Percentiles rank a stretch among this genome's conserved stretches.
These are phyloP conservation scores for Iberis amara DNA, from an alignment of 441 rosid species.

Conservation along the genomic window DNA sequence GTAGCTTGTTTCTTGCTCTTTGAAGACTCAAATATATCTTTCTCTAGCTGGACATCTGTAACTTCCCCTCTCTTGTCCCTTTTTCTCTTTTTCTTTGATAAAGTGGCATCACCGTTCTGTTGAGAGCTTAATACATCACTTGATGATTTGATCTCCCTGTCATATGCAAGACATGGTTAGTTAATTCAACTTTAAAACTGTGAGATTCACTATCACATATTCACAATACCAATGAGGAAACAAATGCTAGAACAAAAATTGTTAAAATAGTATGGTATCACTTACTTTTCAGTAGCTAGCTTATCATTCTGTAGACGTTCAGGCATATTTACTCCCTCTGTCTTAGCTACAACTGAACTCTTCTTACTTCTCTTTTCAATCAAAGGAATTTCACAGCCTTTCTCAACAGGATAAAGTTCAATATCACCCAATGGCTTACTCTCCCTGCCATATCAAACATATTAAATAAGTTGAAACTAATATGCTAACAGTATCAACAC, in stretches of 20 bases:
- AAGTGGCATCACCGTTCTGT: conserved; percentile 18
- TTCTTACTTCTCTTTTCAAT: conserved; percentile 39
- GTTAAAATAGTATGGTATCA: conserved; percentile 9
- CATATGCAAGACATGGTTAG: background rate
- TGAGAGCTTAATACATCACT: conserved; percentile 10
- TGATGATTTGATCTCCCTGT: conserved; percentile 20
- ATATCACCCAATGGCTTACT: conserved; percentile 10
- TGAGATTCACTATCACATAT: background rate
- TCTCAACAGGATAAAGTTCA: conserved; percentile 7
- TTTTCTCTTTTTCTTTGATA: conserved; percentile 30
- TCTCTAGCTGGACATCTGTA: conserved; percentile 11
- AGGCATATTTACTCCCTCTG: conserved; percentile 5
- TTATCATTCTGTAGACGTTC: conserved; percentile 29
- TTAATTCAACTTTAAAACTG: background rate
- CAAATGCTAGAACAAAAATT: background rate
- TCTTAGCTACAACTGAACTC: conserved; percentile 12
- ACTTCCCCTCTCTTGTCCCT: conserved; percentile 15
- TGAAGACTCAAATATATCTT: background rate
- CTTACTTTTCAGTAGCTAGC: conserved; percentile 32
- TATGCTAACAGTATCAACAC: background rate
- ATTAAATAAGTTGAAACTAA: background rate
- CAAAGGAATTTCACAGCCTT: background rate
- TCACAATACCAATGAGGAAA: background rate
- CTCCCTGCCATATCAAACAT: conserved; percentile 21
- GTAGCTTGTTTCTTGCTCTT: conserved; percentile 13